Evolutionary conservation across 345 rosid genomes (phyloP).

Genomic region (Bruguiera sexangula): DNA sequence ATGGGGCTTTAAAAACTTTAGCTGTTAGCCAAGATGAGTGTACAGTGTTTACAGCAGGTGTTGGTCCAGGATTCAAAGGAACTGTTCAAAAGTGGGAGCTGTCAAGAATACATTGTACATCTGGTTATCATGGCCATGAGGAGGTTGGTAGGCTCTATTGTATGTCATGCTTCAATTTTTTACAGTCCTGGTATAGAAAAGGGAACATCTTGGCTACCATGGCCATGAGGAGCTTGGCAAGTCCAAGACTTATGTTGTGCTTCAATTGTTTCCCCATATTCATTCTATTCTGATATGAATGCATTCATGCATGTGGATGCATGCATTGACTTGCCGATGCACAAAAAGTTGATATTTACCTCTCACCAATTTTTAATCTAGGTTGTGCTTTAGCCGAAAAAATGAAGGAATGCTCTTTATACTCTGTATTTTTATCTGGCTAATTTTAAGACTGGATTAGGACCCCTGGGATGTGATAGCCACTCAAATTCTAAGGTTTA

Average conservation of each 20-base stretch:
- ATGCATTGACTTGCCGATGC: not conserved
- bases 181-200: not conserved
- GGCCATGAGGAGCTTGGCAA: conserved; percentile 90
- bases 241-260: conserved; percentile 10
- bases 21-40: conserved; percentile 80
- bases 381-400: not conserved
- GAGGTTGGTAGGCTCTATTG: conserved; percentile 60
- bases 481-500: too few species aligned
- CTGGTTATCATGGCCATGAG: conserved; percentile 90
- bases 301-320: not conserved
- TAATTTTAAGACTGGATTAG: not conserved
- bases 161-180: conserved; percentile 3
- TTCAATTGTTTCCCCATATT: not conserved
- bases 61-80: conserved; percentile 89
- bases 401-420: not conserved
- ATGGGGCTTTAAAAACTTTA: conserved; percentile 76
- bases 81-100: conserved; percentile 93
- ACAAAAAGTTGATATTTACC: not conserved
- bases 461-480: too few species aligned
- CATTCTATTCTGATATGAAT: not conserved
- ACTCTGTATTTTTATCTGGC: not conserved
- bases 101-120: conserved; percentile 64
- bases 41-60: conserved; percentile 83
- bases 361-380: not conserved
- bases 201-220: conserved; percentile 46